A percentile compares a stretch with the other conserved stretches of the same genome.
phyloP scores from a whole-genome alignment of 305 asterid species.

The Ruellia speciosa region DNA sequence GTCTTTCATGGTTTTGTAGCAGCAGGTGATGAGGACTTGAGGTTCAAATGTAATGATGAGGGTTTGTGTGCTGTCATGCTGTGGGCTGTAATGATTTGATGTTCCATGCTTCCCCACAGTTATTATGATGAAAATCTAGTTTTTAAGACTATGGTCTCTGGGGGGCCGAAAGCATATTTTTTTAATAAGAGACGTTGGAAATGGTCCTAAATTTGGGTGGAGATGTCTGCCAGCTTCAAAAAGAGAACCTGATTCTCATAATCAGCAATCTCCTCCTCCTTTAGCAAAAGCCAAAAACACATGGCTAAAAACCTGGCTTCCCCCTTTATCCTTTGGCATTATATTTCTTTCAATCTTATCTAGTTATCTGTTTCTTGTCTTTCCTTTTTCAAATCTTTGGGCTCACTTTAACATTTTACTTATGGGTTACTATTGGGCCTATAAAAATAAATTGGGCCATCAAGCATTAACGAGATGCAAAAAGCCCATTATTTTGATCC shows the following conservation, averaged over 20 bases:
- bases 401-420: no score
- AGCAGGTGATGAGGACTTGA: background rate
- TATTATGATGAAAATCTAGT: slow-evolving; percentile 19
- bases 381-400: no score
- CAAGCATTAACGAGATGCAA: no score
- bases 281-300: slow-evolving; percentile 3
- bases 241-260: slow-evolving; percentile 25
- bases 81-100: slow-evolving; percentile 25
- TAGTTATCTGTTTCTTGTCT: no score
- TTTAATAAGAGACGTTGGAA: slow-evolving; percentile 31
- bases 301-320: background rate
- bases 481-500: no score
- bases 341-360: no score
- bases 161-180: slow-evolving; percentile 15
- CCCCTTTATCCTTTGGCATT: background rate
- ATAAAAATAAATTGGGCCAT: no score
- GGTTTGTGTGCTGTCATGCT: slow-evolving; percentile 13
- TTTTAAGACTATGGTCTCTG: background rate
- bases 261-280: slow-evolving; percentile 14
- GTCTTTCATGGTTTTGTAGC: background rate
- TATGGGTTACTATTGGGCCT: no score
- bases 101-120: slow-evolving; percentile 26
- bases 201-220: slow-evolving; percentile 11
- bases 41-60: background rate
- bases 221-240: slow-evolving; percentile 20